Evolutionary conservation across 169 alveolate species (phyloP), one percentile per base, ranked within the genome.

Genomic region (Ichthyophthirius multifiliis): DNA sequence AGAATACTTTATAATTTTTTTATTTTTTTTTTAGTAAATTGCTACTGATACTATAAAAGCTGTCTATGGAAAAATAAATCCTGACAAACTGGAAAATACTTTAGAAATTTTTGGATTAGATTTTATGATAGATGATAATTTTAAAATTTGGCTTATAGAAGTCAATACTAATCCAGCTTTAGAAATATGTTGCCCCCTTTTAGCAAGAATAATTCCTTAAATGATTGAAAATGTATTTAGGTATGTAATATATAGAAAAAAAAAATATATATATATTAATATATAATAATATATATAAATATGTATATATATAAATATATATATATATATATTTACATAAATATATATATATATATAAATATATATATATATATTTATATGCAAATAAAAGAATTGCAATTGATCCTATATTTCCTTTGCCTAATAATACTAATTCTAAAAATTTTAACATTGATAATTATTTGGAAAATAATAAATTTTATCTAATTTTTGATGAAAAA

Each of bases 111-210:
- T 87, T 75, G 96, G 96, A n/a, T 87, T 85, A 65, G 96, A 92
- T 77, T 92, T 92, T 79, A 92, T 92, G 97, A 83, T 93, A 35
- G 97, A 93, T 84, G 95, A 90, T 46, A 55, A 89, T 35, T 88
- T 83, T 74, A 83, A 78, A 65, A 88, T 90, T 30, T 87, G 82
- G 73, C 73, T 93, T 48, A 90, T 93, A 18, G 97, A 93, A 65
- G 93, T 87, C 1, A 93, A 93, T 74, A 93, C 97, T 2, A 93
- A 93, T 74, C 97, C 97, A 1, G 91, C 94, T 32, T 65, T 93
- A 27, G 97, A 93, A 63, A 81, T 87, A 39, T 80, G 94, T 34
- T 89, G 95, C 13, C 95, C 97, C 18, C 79, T 93, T 46, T 75
- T 89, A 41, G 87, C 94, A 23, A 77, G 90, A 85, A 71, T 90